Percentiles rank a stretch among this genome's conserved stretches.
phyloP scores from a whole-genome alignment of 192 early-diverging fungal species.

The Podila clonocystis region DNA sequence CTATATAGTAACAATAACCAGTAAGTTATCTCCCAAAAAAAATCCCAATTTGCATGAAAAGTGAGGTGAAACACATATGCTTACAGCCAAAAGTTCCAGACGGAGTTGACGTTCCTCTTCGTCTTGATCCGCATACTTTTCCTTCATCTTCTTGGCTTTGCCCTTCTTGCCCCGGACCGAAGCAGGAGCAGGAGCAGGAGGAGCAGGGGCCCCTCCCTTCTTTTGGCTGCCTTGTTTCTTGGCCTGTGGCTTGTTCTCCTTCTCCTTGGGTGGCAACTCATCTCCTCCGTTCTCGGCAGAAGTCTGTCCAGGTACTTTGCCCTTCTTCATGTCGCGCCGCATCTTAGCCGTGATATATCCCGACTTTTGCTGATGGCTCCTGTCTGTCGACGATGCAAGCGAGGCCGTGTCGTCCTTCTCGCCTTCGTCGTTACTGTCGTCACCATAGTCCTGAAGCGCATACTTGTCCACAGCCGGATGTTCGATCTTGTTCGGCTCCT shows the following conservation, averaged over 20 bases:
- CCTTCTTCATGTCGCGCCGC: slow-evolving; percentile 82
- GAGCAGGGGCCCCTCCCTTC: slow-evolving; percentile 10
- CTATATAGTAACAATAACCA: slow-evolving; percentile 22
- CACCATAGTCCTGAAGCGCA: slow-evolving; percentile 62
- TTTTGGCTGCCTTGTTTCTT: slow-evolving; percentile 14
- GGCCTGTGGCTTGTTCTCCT: slow-evolving; percentile 21
- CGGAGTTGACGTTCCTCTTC: slow-evolving; percentile 90
- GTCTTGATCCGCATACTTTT: slow-evolving; percentile 95
- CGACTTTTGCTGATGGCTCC: slow-evolving; percentile 29
- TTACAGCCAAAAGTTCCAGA: slow-evolving; percentile 82
- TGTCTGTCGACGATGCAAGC: slow-evolving; percentile 19
- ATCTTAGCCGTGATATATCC: slow-evolving; percentile 82
- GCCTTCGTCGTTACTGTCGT: slow-evolving; percentile 56
- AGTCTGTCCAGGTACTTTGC: slow-evolving; percentile 35
- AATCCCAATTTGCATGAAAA: neutral
- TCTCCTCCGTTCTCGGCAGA: neutral
- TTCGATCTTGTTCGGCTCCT: neutral
- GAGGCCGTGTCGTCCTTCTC: slow-evolving; percentile 49
- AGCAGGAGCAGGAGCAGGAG: slow-evolving; percentile 8
- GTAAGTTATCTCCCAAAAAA: neutral
- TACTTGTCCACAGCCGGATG: slow-evolving; percentile 56
- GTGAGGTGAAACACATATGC: slow-evolving; percentile 6
- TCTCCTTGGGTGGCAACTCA: slow-evolving; percentile 25
- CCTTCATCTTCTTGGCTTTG: slow-evolving; percentile 92
- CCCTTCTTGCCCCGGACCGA: slow-evolving; percentile 82